Evolutionary conservation across 2,329 filamentous ascomycete genomes (phyloP), one percentile per base, ranked within the genome.

Genomic region (Daldinia sp.): DNA sequence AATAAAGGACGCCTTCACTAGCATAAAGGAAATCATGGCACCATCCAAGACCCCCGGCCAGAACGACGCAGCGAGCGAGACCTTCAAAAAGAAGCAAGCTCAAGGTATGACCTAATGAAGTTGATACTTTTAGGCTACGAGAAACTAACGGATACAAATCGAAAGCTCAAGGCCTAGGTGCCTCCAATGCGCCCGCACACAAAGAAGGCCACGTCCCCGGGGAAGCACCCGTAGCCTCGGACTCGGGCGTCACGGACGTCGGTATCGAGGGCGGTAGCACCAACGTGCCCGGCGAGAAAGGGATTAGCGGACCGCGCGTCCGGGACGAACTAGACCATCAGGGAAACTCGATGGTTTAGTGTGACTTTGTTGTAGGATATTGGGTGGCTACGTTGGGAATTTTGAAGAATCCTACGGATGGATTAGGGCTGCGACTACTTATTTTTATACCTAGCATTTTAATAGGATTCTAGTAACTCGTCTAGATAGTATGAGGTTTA

Each of bases 1-100:
- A 4, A 30, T 13, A 30, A 48, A 15, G 8, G 25, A 29, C 7
- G 29, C 27, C 10, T 17, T n/a, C n/a, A 41, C 10, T 32, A 17
- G 4, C 8, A 53, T 10, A 29, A 17, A 39, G 29, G 17, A 41
- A 21, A 52, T 29, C 29, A 63, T 69, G 67, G 61, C 60, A 39
- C 68, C 65, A 34, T 70, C 71, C 13, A 72, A 72, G 64, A 72
- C 67, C 1, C 69, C 69, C 4, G 70, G 71, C 45, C 67, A 69
- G 27, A 72, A 68, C 37, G 60, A 70, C 25, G 70, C 69, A 7
- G 71, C 71, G 0, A 72, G 69, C 61, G 67, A 72, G 41, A 72
- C 63, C 8, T 72, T 72, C 52, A 56, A 68, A 32, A 72, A 72
- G 65, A 68, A 65, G 55, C 66, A 72, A 37, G 70, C 67, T 9